These are phyloP conservation scores for Talaromyces wortmannii DNA, from an alignment of 495 filamentous ascomycete genomes.

Conservation along the genomic window DNA sequence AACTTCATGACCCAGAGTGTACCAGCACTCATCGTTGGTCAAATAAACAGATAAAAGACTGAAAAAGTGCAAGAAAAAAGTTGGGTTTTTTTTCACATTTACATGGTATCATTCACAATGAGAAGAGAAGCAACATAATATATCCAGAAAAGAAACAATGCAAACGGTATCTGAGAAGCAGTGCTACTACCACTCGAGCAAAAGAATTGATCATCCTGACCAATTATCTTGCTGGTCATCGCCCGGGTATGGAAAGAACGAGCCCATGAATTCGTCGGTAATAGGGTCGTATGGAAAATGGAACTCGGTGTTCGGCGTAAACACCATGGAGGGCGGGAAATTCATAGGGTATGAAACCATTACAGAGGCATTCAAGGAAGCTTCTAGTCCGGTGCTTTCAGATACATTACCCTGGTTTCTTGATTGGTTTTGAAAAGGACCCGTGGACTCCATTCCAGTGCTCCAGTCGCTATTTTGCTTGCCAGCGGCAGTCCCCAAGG, in stretches of 20 bases:
- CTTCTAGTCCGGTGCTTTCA: not conserved
- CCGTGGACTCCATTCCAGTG: constrained; percentile 4
- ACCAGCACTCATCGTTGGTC: no score
- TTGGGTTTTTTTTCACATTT: no score
- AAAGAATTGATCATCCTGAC: not conserved
- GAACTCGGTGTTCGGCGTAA: constrained; percentile 9
- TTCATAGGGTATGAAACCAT: constrained; percentile 1
- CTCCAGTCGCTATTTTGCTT: constrained; percentile 1
- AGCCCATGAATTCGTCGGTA: constrained; percentile 35
- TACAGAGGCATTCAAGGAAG: not conserved
- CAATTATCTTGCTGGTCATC: not conserved
- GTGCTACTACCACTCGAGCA: not conserved
- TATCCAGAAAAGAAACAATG: no score
- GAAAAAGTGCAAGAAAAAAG: no score
- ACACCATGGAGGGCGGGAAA: constrained; percentile 2
- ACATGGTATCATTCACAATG: no score
- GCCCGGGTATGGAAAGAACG: constrained; percentile 29
- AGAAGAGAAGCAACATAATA: no score
- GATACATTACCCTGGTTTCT: not conserved
- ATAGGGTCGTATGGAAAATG: constrained; percentile 43
- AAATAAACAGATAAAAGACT: no score
- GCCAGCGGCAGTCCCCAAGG: not conserved
- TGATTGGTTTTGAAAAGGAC: not conserved
- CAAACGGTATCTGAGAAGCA: no score
- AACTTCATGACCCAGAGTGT: not conserved